phyloP scores from a whole-genome alignment of 768 basidiomycete genomes.

The Suillus decipiens region DNA sequence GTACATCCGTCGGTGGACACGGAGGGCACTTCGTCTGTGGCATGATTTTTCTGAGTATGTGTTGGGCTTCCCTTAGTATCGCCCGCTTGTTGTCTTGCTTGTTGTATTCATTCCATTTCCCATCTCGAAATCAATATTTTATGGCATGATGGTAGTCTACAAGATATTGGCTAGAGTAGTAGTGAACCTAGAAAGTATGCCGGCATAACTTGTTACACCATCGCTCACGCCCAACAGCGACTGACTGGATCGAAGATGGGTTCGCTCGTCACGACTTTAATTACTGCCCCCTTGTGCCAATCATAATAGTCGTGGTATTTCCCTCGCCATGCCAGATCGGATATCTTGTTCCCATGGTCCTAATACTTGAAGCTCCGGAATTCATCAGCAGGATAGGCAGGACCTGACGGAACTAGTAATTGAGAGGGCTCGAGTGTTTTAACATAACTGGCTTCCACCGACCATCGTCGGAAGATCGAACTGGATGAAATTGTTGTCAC shows the following conservation, averaged over 20 bases:
- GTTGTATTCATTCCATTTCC: neutral
- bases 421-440: neutral
- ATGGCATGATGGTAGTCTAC: neutral
- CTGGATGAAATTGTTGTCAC: neutral
- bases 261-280: neutral
- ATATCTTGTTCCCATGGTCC: neutral
- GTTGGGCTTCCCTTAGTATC: neutral
- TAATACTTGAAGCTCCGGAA: neutral
- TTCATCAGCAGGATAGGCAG: neutral
- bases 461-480: neutral
- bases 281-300: neutral
- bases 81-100: neutral
- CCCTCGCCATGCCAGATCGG: neutral
- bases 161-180: neutral
- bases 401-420: neutral
- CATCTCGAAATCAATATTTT: neutral
- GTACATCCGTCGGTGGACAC: conserved; percentile 88
- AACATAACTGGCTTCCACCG: neutral
- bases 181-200: neutral
- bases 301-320: neutral
- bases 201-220: neutral
- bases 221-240: neutral
- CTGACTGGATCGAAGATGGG: neutral
- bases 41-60: conserved; percentile 4
- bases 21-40: conserved; percentile 47